Conservation (phyloP, 2,329 filamentous ascomycete species). For the Catunica adiposa region DNA sequence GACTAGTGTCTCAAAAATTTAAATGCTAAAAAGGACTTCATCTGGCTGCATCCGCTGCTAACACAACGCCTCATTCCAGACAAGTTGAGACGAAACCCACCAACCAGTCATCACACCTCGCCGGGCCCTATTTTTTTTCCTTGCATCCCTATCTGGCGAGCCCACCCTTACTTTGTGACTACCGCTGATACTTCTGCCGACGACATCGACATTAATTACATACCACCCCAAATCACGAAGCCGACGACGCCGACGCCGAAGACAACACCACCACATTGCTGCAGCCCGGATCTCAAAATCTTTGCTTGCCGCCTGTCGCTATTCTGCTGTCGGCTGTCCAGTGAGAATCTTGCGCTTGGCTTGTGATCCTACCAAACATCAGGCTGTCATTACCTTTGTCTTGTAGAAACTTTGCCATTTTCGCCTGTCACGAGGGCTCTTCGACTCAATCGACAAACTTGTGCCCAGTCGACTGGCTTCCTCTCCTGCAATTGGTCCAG, state of each 20-base stretch:
- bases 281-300: not conserved
- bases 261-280: not conserved
- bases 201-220: not conserved
- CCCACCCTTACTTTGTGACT: not conserved
- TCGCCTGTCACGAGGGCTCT: too few species aligned
- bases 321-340: not conserved
- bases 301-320: not conserved
- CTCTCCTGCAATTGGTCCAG: too few species aligned
- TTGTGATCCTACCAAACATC: not conserved
- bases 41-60: not conserved
- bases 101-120: not conserved
- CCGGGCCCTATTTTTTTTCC: not conserved
- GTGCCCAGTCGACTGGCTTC: too few species aligned
- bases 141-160: not conserved
- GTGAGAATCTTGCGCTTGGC: not conserved
- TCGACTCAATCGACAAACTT: too few species aligned
- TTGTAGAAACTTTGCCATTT: not conserved
- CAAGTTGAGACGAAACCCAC: not conserved
- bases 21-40: not conserved
- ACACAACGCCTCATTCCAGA: not conserved
- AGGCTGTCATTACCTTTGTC: not conserved
- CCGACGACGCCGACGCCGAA: not conserved
- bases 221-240: not conserved
- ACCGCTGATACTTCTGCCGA: not conserved
- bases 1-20: not conserved